Conservation (phyloP, 768 basidiomycete species). For the Trametes maxima region DNA sequence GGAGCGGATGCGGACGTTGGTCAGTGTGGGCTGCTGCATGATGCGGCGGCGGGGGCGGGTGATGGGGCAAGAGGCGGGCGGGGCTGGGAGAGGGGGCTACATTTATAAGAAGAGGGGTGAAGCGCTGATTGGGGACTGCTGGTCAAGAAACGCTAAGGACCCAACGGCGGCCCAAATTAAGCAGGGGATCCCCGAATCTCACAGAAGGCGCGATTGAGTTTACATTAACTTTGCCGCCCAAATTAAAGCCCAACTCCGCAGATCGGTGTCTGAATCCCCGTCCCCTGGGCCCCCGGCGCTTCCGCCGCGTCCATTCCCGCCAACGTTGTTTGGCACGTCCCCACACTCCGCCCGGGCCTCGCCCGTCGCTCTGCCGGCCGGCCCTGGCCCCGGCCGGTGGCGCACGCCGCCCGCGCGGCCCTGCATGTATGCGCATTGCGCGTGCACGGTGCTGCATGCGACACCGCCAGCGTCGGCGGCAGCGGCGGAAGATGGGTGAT, state of each 20-base stretch:
- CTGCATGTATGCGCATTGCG: too few relatives aligned
- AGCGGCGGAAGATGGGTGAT: not conserved
- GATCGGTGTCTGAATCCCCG: conserved; percentile 28
- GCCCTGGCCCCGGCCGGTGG: not conserved
- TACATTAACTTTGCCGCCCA: conserved; percentile 56
- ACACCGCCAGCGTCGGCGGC: too few relatives aligned
- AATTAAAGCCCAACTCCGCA: conserved; percentile 25
- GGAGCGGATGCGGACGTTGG: conserved; percentile 75
- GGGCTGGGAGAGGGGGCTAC: conserved; percentile 23
- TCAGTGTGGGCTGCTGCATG: conserved; percentile 79
- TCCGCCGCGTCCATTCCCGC: conserved; percentile 3
- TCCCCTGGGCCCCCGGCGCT: not conserved
- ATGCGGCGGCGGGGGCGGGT: conserved; percentile 27
- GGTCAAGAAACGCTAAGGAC: conserved; percentile 20
- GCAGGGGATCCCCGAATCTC: conserved; percentile 37
- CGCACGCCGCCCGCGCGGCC: not conserved
- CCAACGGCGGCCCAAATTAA: conserved; percentile 15
- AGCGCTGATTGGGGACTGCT: conserved; percentile 7
- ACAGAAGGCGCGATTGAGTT: conserved; percentile 49
- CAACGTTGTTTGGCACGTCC: conserved; percentile 20
- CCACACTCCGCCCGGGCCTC: conserved; percentile 7
- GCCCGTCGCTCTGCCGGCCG: not conserved
- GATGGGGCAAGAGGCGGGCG: conserved; percentile 26
- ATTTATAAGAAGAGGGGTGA: conserved; percentile 31
- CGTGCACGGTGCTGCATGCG: too few relatives aligned